A percentile compares a stretch with the other conserved stretches of the same genome.
These are phyloP conservation scores for Cercospora zeae-maydis DNA, from an alignment of 2,329 filamentous ascomycete species.

Conservation along the genomic window DNA sequence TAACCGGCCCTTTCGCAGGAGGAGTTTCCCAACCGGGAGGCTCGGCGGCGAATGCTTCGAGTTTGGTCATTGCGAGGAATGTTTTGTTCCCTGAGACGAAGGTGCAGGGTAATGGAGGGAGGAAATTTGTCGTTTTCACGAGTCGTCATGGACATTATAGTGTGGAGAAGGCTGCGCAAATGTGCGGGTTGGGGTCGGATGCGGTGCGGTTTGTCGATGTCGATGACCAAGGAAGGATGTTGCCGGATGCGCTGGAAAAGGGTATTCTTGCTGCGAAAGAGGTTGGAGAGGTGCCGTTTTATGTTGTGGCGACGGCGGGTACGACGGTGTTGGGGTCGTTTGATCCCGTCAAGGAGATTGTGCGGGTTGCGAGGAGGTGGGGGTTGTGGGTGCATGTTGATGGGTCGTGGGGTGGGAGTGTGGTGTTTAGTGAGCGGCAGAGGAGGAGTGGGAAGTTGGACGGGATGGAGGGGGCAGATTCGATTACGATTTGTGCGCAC, in stretches of 20 bases:
- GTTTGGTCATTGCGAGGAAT: conserved; percentile 84
- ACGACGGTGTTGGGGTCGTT: conserved; percentile 90
- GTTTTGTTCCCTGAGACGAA: conserved; percentile 78
- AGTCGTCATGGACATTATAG: conserved; percentile 89
- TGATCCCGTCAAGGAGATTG: conserved; percentile 71
- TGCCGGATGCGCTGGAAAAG: conserved; percentile 60
- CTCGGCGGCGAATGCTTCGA: conserved; percentile 77
- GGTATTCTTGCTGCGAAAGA: conserved; percentile 59
- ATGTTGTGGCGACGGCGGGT: conserved; percentile 92
- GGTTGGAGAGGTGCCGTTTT: conserved; percentile 77
- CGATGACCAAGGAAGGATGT: conserved; percentile 69
- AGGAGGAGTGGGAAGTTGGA: conserved; percentile 56
- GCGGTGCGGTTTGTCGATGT: conserved; percentile 73
- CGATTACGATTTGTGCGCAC: conserved; percentile 85
- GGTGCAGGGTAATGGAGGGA: conserved; percentile 60
- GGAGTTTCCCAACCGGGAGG: conserved; percentile 78
- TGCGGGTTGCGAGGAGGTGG: conserved; percentile 65
- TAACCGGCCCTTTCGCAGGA: conserved; percentile 63
- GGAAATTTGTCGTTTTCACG: conserved; percentile 79
- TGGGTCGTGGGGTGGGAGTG: conserved; percentile 83
- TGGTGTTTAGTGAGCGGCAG: conserved; percentile 66
- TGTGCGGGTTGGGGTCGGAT: conserved; percentile 74
- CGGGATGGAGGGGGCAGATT: conserved; percentile 72
- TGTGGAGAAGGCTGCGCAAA: conserved; percentile 89
- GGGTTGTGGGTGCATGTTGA: conserved; percentile 91